Evolutionary conservation across 352 stramenopile genomes (phyloP).

Genomic region (Chrysophaeum taylorii): DNA sequence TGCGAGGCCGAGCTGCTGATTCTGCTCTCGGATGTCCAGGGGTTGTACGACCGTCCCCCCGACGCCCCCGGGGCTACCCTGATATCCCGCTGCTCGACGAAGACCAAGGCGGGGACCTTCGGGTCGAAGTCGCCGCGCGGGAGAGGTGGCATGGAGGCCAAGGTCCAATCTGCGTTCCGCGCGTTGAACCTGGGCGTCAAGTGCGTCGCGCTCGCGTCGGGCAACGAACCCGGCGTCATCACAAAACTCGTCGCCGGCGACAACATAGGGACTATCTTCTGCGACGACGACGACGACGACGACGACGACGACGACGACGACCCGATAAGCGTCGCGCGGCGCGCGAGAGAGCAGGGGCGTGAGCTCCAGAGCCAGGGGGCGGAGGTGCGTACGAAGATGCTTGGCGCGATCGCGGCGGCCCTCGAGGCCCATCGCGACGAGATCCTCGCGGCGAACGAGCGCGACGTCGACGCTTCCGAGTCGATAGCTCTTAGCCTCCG

Average conservation of each 20-base stretch:
- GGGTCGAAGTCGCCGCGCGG: constrained; percentile 61
- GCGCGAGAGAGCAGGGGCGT: constrained; percentile 62
- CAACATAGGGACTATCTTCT: constrained; percentile 14
- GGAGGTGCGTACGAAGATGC: constrained; percentile 64
- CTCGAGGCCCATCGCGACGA: constrained; percentile 62
- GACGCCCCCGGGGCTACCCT: constrained; percentile 41
- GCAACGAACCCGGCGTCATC: constrained; percentile 80
- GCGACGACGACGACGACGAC: not conserved
- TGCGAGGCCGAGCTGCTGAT: constrained; percentile 84
- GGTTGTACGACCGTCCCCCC: constrained; percentile 74
- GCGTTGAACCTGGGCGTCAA: constrained; percentile 75
- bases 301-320: constrained; percentile 36
- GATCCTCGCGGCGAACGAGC: constrained; percentile 78
- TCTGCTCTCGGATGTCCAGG: constrained; percentile 91
- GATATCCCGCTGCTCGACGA: constrained; percentile 35
- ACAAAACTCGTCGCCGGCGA: constrained; percentile 65
- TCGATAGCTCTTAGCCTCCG: constrained; percentile 41
- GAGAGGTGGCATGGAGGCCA: constrained; percentile 85
- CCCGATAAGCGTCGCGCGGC: constrained; percentile 62
- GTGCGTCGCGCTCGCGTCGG: constrained; percentile 80
- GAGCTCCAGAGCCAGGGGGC: constrained; percentile 73
- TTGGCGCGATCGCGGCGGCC: constrained; percentile 69
- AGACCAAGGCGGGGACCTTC: not conserved
- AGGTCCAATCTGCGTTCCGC: constrained; percentile 74
- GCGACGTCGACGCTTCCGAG: constrained; percentile 70